phyloP scores from a whole-genome alignment of 1,284 basidiomycete species.

The Tetrapyrgos nigripes region DNA sequence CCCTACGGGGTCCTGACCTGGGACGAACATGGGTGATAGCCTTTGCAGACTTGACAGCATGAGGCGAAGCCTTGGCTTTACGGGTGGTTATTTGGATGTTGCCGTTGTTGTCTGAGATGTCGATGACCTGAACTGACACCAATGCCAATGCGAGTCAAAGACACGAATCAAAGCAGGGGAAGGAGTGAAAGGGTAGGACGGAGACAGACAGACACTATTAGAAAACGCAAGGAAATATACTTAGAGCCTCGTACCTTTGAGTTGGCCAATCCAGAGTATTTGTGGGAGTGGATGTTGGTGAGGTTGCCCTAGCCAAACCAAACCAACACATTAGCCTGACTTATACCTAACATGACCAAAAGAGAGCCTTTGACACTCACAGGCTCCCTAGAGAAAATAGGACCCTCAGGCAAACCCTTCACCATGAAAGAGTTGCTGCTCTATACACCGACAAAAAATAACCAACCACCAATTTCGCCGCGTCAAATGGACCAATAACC shows the following conservation, averaged over 20 bases:
- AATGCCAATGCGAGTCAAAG: background rate
- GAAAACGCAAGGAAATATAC: background rate
- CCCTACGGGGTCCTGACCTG: slow-evolving; percentile 78
- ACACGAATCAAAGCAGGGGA: background rate
- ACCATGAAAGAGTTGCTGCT: slow-evolving; percentile 87
- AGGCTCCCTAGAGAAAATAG: slow-evolving; percentile 84
- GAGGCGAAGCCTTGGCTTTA: slow-evolving; percentile 70
- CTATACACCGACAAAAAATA: slow-evolving; percentile 40
- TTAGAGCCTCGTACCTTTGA: slow-evolving; percentile 59
- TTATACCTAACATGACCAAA: slow-evolving; percentile 5
- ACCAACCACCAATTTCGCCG: too few relatives aligned
- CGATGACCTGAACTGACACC: slow-evolving; percentile 58
- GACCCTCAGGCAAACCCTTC: slow-evolving; percentile 74
- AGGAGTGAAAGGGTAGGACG: background rate
- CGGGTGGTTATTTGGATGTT: slow-evolving; percentile 68
- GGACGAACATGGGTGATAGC: slow-evolving; percentile 66
- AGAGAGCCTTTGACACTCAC: slow-evolving; percentile 51
- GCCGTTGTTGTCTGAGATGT: slow-evolving; percentile 66
- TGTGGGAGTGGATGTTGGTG: slow-evolving; percentile 85
- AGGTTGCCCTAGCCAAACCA: slow-evolving; percentile 75
- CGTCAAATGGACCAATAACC: too few relatives aligned
- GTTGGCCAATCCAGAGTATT: slow-evolving; percentile 90
- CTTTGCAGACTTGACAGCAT: slow-evolving; percentile 55
- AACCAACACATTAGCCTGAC: background rate
- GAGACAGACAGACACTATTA: background rate